A percentile compares a stretch with the other conserved stretches of the same genome.
Evolutionary conservation across 805 yeast genomes (phyloP).

Genomic region (Candida verbasci): DNA sequence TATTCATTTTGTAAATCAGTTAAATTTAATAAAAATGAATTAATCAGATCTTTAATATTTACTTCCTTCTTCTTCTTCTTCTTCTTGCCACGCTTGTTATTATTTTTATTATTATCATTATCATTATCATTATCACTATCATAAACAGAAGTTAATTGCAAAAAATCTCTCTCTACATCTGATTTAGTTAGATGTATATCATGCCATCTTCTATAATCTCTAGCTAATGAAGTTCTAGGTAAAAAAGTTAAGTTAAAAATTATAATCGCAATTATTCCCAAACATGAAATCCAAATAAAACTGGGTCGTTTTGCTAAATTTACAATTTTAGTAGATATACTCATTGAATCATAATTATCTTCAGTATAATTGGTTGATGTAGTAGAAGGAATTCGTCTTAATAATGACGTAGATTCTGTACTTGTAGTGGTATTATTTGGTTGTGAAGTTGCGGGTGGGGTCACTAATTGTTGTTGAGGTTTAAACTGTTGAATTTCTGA

Average conservation of each 20-base stretch:
- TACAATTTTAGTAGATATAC: conserved; percentile 3
- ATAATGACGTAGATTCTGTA: background rate
- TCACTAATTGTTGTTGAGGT: background rate
- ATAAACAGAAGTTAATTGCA: conserved; percentile 35
- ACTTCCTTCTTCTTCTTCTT: conserved; percentile 15
- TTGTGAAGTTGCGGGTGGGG: conserved; percentile 3
- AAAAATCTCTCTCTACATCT: conserved; percentile 63
- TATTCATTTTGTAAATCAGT: conserved; percentile 18
- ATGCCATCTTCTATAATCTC: conserved; percentile 77
- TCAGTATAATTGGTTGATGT: background rate
- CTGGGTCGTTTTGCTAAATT: conserved; percentile 10
- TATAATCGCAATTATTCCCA: conserved; percentile 49
- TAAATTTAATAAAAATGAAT: conserved; percentile 24
- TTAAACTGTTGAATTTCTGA: background rate
- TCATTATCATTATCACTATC: too few species aligned
- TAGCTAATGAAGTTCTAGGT: conserved; percentile 77
- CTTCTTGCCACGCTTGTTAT: too few species aligned
- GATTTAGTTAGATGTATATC: conserved; percentile 58
- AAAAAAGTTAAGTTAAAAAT: conserved; percentile 66
- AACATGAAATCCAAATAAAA: conserved; percentile 25
- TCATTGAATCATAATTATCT: conserved; percentile 7
- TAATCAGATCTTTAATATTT: conserved; percentile 22
- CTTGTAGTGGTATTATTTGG: too few species aligned
- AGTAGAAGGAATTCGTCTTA: background rate
- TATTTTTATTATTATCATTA: too few species aligned